Evolutionary conservation across 495 filamentous ascomycete species (phyloP).

Genomic region (Glarea lozoyensis): DNA sequence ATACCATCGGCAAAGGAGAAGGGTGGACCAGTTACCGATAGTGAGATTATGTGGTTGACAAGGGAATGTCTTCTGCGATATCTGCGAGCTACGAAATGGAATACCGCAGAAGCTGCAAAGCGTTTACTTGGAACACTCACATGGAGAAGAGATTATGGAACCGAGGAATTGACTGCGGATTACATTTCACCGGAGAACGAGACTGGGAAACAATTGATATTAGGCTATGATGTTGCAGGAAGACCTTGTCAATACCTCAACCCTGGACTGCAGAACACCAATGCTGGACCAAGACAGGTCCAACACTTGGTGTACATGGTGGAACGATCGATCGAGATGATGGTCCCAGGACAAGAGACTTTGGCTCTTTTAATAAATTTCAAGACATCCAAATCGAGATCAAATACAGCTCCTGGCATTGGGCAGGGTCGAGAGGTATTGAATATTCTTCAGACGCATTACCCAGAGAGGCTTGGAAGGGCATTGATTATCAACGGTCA

Average conservation of each 20-base stretch:
- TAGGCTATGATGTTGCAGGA: conserved; percentile 77
- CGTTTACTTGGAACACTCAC: conserved; percentile 69
- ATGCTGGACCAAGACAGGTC: conserved; percentile 78
- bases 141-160: conserved; percentile 85
- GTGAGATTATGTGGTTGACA: conserved; percentile 83
- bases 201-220: conserved; percentile 85
- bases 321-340: conserved; percentile 79
- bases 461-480: conserved; percentile 84
- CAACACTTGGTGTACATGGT: conserved; percentile 94
- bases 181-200: conserved; percentile 86
- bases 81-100: conserved; percentile 90
- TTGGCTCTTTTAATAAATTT: conserved; percentile 83
- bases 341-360: conserved; percentile 78
- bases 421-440: conserved; percentile 70
- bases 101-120: conserved; percentile 61
- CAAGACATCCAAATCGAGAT: conserved; percentile 55
- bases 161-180: conserved; percentile 65
- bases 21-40: conserved; percentile 58
- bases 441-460: conserved; percentile 85
- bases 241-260: conserved; percentile 84
- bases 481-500: conserved; percentile 80
- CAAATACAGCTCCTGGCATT: conserved; percentile 67
- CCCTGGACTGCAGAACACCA: conserved; percentile 86
- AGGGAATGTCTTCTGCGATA: conserved; percentile 88
- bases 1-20: conserved; percentile 55